These are phyloP conservation scores for Imleria badia DNA, from an alignment of 768 basidiomycete species.

Conservation along the genomic window DNA sequence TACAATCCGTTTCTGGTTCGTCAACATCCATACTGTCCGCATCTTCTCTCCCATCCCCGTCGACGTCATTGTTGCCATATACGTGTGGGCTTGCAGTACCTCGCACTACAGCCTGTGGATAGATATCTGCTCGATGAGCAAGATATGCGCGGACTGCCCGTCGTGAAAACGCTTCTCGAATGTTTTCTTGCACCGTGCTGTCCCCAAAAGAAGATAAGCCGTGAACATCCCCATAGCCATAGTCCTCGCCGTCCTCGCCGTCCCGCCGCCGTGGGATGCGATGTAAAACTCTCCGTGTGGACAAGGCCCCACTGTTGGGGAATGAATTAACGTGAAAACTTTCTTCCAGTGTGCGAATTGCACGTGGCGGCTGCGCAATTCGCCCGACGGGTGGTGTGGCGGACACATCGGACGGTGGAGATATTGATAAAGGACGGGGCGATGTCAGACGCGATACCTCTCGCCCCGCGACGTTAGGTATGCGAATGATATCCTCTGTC, in stretches of 20 bases:
- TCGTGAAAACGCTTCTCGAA: constrained; percentile 52
- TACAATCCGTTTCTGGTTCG: constrained; percentile 51
- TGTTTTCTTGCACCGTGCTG: constrained; percentile 52
- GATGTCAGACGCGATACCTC: constrained; percentile 14
- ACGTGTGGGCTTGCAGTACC: constrained; percentile 9
- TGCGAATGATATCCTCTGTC: constrained; percentile 63
- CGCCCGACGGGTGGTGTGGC: constrained; percentile 17
- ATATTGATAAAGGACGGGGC: constrained; percentile 9
- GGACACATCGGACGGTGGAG: constrained; percentile 12
- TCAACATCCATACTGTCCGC: constrained; percentile 50
- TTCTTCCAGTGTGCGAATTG: constrained; percentile 55
- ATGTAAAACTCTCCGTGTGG: constrained; percentile 23
- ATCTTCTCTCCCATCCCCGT: constrained; percentile 32
- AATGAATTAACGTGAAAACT: constrained; percentile 45
- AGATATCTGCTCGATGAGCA: constrained; percentile 22
- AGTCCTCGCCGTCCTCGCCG: constrained; percentile 34
- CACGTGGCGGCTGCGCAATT: constrained; percentile 28
- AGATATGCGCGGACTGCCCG: constrained; percentile 44
- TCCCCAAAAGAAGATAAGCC: constrained; percentile 58
- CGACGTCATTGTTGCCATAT: constrained; percentile 23
- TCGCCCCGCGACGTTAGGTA: constrained; percentile 42
- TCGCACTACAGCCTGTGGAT: constrained; percentile 23
- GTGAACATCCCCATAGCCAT: constrained; percentile 46
- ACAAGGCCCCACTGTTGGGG: constrained; percentile 6
- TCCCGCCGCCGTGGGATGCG: constrained; percentile 20